phyloP scores from a whole-genome alignment of 1,284 basidiomycete genomes.

The Trichosporon coremiiforme region DNA sequence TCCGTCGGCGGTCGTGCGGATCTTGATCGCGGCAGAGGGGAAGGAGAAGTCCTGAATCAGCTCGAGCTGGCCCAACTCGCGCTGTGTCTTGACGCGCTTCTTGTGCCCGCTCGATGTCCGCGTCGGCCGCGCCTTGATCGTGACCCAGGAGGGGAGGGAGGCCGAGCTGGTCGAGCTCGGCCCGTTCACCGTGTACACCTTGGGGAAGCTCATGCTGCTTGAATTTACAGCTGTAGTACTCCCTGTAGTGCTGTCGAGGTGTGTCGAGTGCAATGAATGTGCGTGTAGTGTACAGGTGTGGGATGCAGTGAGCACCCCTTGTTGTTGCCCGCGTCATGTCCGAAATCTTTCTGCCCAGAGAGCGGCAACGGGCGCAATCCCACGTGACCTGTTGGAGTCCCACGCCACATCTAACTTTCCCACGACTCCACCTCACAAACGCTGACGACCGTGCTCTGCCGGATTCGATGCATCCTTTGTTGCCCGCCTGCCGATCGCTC shows the following conservation, averaged over 20 bases:
- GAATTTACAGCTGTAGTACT: neutral
- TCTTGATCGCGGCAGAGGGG: slow-evolving; percentile 89
- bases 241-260: no score
- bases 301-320: neutral
- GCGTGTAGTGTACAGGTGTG: neutral
- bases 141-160: slow-evolving; percentile 85
- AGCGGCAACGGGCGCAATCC: slow-evolving; percentile 24
- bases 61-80: slow-evolving; percentile 63
- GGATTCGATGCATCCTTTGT: neutral
- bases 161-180: slow-evolving; percentile 78
- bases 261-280: neutral
- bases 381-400: slow-evolving; percentile 9
- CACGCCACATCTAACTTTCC: neutral
- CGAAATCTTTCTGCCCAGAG: slow-evolving; percentile 25
- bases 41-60: slow-evolving; percentile 96
- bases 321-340: slow-evolving; percentile 6
- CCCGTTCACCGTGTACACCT: slow-evolving; percentile 89
- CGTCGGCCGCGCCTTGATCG: slow-evolving; percentile 61
- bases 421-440: neutral
- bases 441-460: slow-evolving; percentile 2
- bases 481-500: neutral
- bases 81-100: slow-evolving; percentile 55
- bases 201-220: slow-evolving; percentile 58
- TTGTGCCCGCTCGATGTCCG: slow-evolving; percentile 40
- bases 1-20: slow-evolving; percentile 89